Base-by-base conservation (phyloP, 2,329 filamentous ascomycete species). In the Arthrobotrys conoides region DNA sequence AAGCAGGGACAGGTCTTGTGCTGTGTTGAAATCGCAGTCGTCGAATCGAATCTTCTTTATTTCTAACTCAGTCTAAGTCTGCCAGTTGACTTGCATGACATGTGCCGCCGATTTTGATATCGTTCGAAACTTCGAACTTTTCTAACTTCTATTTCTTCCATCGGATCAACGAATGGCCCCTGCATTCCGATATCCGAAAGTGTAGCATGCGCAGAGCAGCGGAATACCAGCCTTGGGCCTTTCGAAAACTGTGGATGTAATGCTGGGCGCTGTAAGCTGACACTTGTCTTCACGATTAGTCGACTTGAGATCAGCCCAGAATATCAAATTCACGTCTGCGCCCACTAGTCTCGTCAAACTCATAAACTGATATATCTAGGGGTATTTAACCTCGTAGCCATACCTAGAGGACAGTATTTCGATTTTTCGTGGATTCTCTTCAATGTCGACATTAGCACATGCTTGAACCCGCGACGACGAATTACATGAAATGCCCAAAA, bases 91-190 rank as follows among this genome's bases (percentile, higher is more conserved):
- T 46, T 22, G 27, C 53, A 38, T 38, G 53, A 55, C 64, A 68
- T 68, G 49, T 67, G 70, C 70, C 36, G 53, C 51, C 44, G 55
- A 67, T 33, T 68, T 48, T 46, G 27, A 38, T 41, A 33, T 55
- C 22, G 41, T 57, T 63, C 55, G 64, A 63, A 36, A n/a, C 48
- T 9, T 68, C 33, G 38, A 75, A 48, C 44, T n/a, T 30, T n/a
- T 64, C n/a, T n/a, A 69, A 38, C 64, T 75, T 68, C 71, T 44
- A 14, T 5, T 69, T 68, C n/a, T 48, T 57, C 41, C 46, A 38
- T 27, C 38, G 12, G 69, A 72, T 66, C 57, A 51, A 30, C 41
- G 20, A 51, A 36, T 49, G 24, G 57, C 57, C 16, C 36, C 16
- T 36, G 46, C 16, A 16, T 3, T 22, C 44, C 14, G 22, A 24